These are phyloP conservation scores for Austroboletus eburneus DNA, from an alignment of 768 basidiomycete genomes.

Conservation along the genomic window DNA sequence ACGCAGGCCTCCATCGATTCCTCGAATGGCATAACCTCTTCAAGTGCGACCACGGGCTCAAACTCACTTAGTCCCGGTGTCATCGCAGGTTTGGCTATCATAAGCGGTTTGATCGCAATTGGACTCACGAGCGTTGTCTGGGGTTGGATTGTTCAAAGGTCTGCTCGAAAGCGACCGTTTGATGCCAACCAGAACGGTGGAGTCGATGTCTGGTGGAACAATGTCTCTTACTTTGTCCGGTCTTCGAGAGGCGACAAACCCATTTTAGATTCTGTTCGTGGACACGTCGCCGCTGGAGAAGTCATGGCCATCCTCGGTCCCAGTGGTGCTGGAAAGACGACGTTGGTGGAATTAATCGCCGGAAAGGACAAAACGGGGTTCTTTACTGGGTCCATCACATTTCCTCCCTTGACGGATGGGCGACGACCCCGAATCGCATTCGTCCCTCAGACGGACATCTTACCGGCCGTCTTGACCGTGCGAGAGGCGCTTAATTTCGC, in stretches of 20 bases:
- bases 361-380: slow-evolving; percentile 75
- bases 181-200: slow-evolving; percentile 44
- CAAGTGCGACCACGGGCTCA: slow-evolving; percentile 28
- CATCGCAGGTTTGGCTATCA: slow-evolving; percentile 85
- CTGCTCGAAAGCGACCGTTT: slow-evolving; percentile 47
- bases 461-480: slow-evolving; percentile 76
- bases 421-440: slow-evolving; percentile 65
- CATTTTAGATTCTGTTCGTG: slow-evolving; percentile 70
- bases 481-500: slow-evolving; percentile 82
- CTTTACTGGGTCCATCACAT: slow-evolving; percentile 60
- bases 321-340: slow-evolving; percentile 90
- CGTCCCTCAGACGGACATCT: slow-evolving; percentile 82
- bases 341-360: slow-evolving; percentile 86
- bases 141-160: slow-evolving; percentile 59
- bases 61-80: slow-evolving; percentile 72
- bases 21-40: slow-evolving; percentile 33
- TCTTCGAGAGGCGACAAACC: slow-evolving; percentile 38
- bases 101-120: slow-evolving; percentile 59
- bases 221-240: slow-evolving; percentile 63
- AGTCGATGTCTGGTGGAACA: slow-evolving; percentile 62
- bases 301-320: slow-evolving; percentile 93
- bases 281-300: slow-evolving; percentile 70
- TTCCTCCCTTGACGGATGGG: slow-evolving; percentile 36
- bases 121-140: slow-evolving; percentile 57
- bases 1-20: slow-evolving; percentile 73